Evolutionary conservation across 2,329 filamentous ascomycete species (phyloP).

Genomic region (Sclerotiophoma versabilis): DNA sequence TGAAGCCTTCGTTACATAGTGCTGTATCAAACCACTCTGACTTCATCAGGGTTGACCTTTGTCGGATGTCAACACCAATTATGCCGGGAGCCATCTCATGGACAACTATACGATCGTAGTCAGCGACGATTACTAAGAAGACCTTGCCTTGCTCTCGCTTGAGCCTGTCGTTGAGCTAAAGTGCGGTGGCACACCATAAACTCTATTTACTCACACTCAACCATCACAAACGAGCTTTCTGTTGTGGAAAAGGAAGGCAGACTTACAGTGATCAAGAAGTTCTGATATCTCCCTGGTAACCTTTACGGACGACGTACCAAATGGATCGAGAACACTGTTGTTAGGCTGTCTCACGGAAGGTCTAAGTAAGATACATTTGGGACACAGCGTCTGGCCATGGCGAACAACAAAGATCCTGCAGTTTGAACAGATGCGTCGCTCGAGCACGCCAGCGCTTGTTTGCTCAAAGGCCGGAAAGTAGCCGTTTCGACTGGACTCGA

Average conservation of each 20-base stretch:
- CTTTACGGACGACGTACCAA: constrained; percentile 38
- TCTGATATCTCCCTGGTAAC: constrained; percentile 38
- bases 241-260: neutral
- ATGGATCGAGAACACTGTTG: constrained; percentile 44
- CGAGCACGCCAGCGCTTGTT: constrained; percentile 23
- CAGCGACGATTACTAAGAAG: constrained; percentile 19
- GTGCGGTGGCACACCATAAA: too few relatives aligned
- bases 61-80: constrained; percentile 47
- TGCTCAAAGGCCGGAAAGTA: constrained; percentile 28
- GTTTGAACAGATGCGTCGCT: constrained; percentile 36
- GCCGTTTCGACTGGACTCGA: constrained; percentile 22
- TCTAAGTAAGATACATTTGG: constrained; percentile 35
- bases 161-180: neutral
- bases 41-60: constrained; percentile 44
- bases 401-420: constrained; percentile 41
- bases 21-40: constrained; percentile 49
- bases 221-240: neutral
- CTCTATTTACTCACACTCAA: neutral
- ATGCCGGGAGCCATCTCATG: constrained; percentile 46
- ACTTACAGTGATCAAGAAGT: constrained; percentile 49
- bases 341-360: constrained; percentile 33
- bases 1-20: constrained; percentile 45
- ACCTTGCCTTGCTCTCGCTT: neutral
- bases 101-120: constrained; percentile 34
- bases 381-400: constrained; percentile 40